Evolutionary conservation across 1,284 basidiomycete species (phyloP).

Genomic region (Apiotrichum domesticum): DNA sequence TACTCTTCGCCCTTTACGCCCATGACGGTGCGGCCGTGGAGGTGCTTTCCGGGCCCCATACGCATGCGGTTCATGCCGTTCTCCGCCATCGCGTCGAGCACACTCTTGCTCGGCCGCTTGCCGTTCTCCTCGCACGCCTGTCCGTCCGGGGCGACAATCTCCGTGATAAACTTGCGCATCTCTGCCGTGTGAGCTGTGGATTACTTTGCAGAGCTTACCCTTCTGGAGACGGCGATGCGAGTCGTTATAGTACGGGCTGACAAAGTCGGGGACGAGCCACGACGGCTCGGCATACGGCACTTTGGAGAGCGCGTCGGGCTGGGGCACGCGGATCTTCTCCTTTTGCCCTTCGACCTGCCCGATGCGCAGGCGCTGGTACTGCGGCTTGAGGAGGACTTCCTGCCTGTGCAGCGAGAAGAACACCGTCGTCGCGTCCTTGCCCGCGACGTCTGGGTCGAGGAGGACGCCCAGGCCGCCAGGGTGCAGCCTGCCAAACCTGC

Average conservation of each 20-base stretch:
- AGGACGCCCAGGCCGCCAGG: constrained; percentile 77
- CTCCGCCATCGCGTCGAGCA: constrained; percentile 49
- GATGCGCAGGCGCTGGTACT: constrained; percentile 65
- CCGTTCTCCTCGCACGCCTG: constrained; percentile 70
- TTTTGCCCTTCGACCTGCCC: constrained; percentile 64
- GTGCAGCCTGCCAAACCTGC: constrained; percentile 69
- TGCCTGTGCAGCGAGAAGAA: constrained; percentile 78
- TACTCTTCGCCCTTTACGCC: constrained; percentile 82
- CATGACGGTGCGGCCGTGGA: constrained; percentile 77
- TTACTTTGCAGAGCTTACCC: constrained; percentile 9
- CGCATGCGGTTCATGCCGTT: constrained; percentile 84
- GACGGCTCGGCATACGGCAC: constrained; percentile 83
- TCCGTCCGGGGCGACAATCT: constrained; percentile 51
- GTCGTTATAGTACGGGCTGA: constrained; percentile 78
- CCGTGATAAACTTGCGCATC: constrained; percentile 54
- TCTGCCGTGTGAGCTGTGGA: constrained; percentile 1
- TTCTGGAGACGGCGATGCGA: constrained; percentile 49
- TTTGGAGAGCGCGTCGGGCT: constrained; percentile 55
- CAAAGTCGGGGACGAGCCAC: constrained; percentile 71
- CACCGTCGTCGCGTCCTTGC: constrained; percentile 75
- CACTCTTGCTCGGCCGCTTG: constrained; percentile 54
- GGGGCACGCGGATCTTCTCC: constrained; percentile 53
- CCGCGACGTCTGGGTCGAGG: constrained; percentile 62
- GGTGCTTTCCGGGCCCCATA: constrained; percentile 69
- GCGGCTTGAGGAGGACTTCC: constrained; percentile 68